Percentiles rank a stretch among this genome's conserved stretches.
phyloP scores from a whole-genome alignment of 306 rosid genomes.

The Cicer cuneatum region DNA sequence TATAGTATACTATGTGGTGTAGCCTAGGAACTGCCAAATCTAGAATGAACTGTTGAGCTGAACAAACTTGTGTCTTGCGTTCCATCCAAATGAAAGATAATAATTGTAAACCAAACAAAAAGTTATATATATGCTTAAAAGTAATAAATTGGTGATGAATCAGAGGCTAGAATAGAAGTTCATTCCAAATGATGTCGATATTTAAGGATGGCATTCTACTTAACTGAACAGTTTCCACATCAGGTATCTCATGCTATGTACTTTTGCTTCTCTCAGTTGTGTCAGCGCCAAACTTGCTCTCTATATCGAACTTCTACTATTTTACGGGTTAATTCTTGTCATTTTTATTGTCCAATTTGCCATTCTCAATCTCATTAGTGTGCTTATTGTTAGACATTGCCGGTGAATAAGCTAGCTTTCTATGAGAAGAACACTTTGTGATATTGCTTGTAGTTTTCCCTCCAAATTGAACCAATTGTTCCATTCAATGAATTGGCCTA shows the following conservation, averaged over 20 bases:
- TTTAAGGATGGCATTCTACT: slow-evolving; percentile 97
- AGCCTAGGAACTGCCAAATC: slow-evolving; percentile 35
- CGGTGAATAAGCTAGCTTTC: not conserved
- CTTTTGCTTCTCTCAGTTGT: slow-evolving; percentile 58
- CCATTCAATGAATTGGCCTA: slow-evolving; percentile 69
- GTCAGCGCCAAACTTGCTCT: slow-evolving; percentile 49
- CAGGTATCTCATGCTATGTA: slow-evolving; percentile 47
- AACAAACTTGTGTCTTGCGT: not conserved
- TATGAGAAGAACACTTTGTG: slow-evolving; percentile 42
- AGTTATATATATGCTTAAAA: slow-evolving; percentile 13
- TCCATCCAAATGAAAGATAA: slow-evolving; percentile 25
- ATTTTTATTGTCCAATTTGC: slow-evolving; percentile 32
- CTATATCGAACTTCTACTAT: slow-evolving; percentile 36
- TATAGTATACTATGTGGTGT: not conserved
- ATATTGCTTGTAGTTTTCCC: slow-evolving; percentile 74
- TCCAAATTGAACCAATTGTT: slow-evolving; percentile 75
- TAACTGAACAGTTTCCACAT: slow-evolving; percentile 73
- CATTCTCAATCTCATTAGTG: slow-evolving; percentile 15
- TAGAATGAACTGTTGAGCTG: slow-evolving; percentile 31
- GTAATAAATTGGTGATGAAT: slow-evolving; percentile 52
- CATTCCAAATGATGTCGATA: slow-evolving; percentile 94
- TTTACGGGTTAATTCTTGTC: too few relatives aligned
- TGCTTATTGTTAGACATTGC: slow-evolving; percentile 40
- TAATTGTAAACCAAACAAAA: slow-evolving; percentile 33
- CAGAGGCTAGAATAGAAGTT: slow-evolving; percentile 65